Evolutionary conservation across 2,329 filamentous ascomycete species (phyloP), one percentile per base, ranked within the genome.

Genomic region (Paracoccidioides brasiliensis): DNA sequence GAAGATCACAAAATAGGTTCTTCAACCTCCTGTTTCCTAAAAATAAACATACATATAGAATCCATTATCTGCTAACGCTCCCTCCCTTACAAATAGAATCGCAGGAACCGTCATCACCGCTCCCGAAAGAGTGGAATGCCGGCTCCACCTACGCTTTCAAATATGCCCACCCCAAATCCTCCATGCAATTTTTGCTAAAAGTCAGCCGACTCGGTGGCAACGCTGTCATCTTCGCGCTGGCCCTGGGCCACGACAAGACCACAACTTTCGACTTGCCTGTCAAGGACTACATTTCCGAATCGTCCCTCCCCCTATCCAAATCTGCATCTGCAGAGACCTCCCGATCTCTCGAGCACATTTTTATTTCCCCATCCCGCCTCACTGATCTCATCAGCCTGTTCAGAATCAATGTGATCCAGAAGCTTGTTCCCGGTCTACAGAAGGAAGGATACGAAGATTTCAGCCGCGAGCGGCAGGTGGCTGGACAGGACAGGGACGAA

Each of bases 101-200:
- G 70, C 67, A 67, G 57, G 59, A 55, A 54, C 61, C 65, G 41
- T 61, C 68, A 50, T 63, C 67, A 43, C 57, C 83, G 37, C 78
- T 97, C 2, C 88, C 89, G 0, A 57, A 78, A 14, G 80, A 83
- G 72, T 97, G 93, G 93, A 95, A 95, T 70, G 75, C 82, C 10
- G 80, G 80, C 58, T 82, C 83, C 12, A 75, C 76, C 49, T 85
- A 88, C 67, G 81, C 85, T 55, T 96, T 97, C 70, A 82, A 90
- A 60, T 97, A 97, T 73, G 82, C 83, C 3, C 90, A 96, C 70
- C 77, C 81, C 30, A 88, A 95, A 67, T 95, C 89, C 0, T 84
- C 89, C 14, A 88, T 90, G 80, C 81, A 85, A 57, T 95, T 86
- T 66, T 77, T 95, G 33, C 69, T 96, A 62, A 91, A 90, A 67